phyloP scores from a whole-genome alignment of 106 monocot genomes.

The Phalaenopsis equestris region DNA sequence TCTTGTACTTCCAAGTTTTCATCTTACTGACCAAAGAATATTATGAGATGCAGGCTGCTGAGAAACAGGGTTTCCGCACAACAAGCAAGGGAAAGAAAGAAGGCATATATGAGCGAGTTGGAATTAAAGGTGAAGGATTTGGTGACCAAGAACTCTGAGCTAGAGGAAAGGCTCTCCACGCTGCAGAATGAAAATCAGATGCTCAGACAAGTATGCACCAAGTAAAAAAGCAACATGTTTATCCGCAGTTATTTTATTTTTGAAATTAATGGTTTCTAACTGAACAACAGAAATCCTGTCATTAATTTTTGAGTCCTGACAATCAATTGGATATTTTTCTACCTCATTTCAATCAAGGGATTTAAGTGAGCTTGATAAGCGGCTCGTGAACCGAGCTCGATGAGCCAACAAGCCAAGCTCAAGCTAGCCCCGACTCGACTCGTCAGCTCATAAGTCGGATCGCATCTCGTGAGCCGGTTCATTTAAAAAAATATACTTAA shows the following conservation, averaged over 20 bases:
- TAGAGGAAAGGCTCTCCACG: conserved; percentile 56
- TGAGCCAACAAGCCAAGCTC: no score
- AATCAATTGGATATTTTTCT: neutral
- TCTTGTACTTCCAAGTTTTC: neutral
- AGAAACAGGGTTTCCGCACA: conserved; percentile 70
- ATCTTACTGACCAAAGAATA: neutral
- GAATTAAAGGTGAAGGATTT: conserved; percentile 44
- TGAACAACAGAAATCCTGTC: neutral
- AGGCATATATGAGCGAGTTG: conserved; percentile 45
- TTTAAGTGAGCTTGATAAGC: no score
- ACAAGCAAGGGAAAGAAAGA: conserved; percentile 66
- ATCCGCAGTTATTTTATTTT: neutral
- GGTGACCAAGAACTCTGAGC: conserved; percentile 27
- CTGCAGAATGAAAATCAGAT: conserved; percentile 85
- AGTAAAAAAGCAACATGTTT: neutral
- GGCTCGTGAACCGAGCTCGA: no score
- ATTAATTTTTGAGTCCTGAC: neutral
- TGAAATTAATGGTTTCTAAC: neutral
- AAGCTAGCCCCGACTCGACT: no score
- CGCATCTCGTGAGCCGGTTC: no score
- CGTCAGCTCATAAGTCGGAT: no score
- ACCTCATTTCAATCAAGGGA: no score
- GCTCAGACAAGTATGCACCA: conserved; percentile 61
- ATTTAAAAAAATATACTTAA: no score
- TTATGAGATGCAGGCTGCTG: conserved; percentile 33